Percentiles rank a stretch among this genome's conserved stretches.
These are phyloP conservation scores for Glycine tomentella DNA, from an alignment of 306 rosid species.

Conservation along the genomic window DNA sequence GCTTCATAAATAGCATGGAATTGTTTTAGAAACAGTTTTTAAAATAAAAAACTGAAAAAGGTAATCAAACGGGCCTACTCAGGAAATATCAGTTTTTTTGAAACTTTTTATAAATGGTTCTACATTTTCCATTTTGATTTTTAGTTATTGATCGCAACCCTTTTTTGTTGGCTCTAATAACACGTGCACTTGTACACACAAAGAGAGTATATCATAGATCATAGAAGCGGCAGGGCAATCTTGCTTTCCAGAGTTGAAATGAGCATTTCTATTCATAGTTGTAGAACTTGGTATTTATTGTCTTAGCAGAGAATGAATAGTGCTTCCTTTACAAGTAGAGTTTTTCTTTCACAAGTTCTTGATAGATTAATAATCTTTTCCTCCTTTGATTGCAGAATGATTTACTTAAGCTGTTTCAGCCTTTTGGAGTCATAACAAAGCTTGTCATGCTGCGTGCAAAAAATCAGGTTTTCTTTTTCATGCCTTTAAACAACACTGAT, in stretches of 20 bases:
- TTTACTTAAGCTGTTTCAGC: slow-evolving; percentile 90
- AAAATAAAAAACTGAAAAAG: background rate
- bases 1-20: background rate
- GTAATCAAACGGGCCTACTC: background rate
- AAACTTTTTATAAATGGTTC: background rate
- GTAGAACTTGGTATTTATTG: background rate
- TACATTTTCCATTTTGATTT: background rate
- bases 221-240: background rate
- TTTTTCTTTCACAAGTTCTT: slow-evolving; percentile 14
- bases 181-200: background rate
- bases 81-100: background rate
- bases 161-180: slow-evolving; percentile 7
- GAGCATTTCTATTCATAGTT: background rate
- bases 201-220: background rate
- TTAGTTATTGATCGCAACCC: background rate
- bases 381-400: slow-evolving; percentile 66
- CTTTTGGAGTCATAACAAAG: slow-evolving; percentile 92
- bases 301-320: background rate
- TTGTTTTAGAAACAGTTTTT: background rate
- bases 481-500: background rate
- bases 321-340: slow-evolving; percentile 19
- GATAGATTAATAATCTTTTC: slow-evolving; percentile 14
- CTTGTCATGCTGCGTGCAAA: slow-evolving; percentile 97
- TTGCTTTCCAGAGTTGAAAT: background rate
- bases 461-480: slow-evolving; percentile 71